phyloP scores from a whole-genome alignment of 192 early-diverging fungal genomes.

The Funneliformis mosseae region DNA sequence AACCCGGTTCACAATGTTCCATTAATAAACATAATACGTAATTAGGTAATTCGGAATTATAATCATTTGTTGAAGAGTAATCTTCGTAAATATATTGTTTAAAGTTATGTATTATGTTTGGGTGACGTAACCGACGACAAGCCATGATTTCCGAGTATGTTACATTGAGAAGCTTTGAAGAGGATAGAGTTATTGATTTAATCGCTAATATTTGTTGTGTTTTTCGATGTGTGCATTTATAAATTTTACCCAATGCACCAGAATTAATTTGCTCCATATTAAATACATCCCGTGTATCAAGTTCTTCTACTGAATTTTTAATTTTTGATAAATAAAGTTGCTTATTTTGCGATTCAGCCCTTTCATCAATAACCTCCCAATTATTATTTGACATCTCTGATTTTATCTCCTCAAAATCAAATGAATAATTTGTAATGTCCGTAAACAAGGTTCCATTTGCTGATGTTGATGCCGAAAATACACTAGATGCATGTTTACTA shows the following conservation, averaged over 20 bases:
- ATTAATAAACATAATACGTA: constrained; percentile 23
- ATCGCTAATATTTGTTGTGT: constrained; percentile 12
- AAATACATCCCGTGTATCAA: constrained; percentile 5
- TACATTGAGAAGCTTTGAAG: constrained; percentile 14
- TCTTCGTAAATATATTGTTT: constrained; percentile 22
- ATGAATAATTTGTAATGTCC: background rate
- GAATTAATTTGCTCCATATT: constrained; percentile 5
- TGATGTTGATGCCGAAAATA: background rate
- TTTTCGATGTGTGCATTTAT: background rate
- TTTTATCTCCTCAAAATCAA: background rate
- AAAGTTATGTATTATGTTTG: constrained; percentile 15
- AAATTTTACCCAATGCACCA: background rate
- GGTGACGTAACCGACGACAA: constrained; percentile 16
- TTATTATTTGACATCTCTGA: background rate
- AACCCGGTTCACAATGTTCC: constrained; percentile 25
- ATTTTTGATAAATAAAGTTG: constrained; percentile 8
- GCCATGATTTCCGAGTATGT: constrained; percentile 25
- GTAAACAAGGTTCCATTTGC: background rate
- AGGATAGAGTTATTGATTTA: constrained; percentile 10
- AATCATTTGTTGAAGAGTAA: background rate
- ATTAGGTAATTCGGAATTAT: background rate
- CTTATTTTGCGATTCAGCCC: constrained; percentile 4
- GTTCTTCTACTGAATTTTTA: background rate
- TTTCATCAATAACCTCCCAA: constrained; percentile 11
- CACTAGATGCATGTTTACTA: background rate